Conservation (phyloP, 2,329 filamentous ascomycete species). For the Cercospora sp. region DNA sequence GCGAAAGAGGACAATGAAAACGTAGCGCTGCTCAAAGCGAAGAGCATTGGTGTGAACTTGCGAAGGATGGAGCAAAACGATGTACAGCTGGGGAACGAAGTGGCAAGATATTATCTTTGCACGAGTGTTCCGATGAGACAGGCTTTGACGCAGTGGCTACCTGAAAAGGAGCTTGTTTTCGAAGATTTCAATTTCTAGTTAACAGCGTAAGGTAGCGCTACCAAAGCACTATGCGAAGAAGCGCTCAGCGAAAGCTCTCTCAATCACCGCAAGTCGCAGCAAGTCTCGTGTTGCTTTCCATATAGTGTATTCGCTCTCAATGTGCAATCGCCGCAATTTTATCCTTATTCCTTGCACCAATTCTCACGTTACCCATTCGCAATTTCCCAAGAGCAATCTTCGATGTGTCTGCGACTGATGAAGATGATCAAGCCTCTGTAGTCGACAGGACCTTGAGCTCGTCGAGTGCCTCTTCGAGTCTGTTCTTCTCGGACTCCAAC, state of each 20-base stretch:
- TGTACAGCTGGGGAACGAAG: constrained; percentile 40
- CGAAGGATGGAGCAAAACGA: constrained; percentile 53
- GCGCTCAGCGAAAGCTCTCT: not conserved
- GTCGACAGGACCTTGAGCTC: constrained; percentile 27
- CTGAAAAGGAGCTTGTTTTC: constrained; percentile 48
- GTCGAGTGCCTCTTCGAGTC: constrained; percentile 35
- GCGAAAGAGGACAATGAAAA: constrained; percentile 26
- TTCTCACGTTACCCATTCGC: not conserved
- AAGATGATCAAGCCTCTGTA: constrained; percentile 9
- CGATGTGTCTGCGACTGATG: constrained; percentile 19
- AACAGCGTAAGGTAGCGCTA: not conserved
- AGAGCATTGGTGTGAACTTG: constrained; percentile 40
- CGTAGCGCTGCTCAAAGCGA: constrained; percentile 45
- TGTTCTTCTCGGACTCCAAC: constrained; percentile 34
- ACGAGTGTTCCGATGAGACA: constrained; percentile 54
- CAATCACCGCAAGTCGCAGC: not conserved
- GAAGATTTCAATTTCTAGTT: constrained; percentile 52
- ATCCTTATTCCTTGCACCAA: not conserved
- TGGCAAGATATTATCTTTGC: constrained; percentile 60
- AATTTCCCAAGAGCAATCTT: constrained; percentile 34
- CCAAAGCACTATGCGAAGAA: not conserved
- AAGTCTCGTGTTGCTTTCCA: not conserved
- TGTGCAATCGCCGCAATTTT: not conserved
- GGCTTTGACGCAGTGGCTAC: constrained; percentile 51
- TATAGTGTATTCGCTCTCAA: not conserved